Percentiles rank a stretch among this genome's conserved stretches.
phyloP scores from a whole-genome alignment of 768 basidiomycete genomes.

The Lentinus tigrinus region DNA sequence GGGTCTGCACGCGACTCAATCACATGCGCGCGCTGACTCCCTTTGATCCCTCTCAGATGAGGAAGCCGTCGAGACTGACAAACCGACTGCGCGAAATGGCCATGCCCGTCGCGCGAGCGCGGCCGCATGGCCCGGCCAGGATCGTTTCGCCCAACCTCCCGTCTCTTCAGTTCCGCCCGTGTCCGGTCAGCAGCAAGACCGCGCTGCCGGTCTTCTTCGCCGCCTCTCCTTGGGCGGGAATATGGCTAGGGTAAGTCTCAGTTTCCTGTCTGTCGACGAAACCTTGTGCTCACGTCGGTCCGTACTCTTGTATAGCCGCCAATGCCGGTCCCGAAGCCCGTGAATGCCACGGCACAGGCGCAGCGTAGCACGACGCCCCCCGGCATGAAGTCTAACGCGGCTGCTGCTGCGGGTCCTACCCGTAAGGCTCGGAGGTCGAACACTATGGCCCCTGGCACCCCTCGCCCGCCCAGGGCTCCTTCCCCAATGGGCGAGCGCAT shows the following conservation, averaged over 20 bases:
- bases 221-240: slow-evolving; percentile 69
- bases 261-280: background rate
- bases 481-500: slow-evolving; percentile 92
- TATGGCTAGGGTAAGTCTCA: slow-evolving; percentile 52
- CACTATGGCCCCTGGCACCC: slow-evolving; percentile 44
- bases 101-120: slow-evolving; percentile 58
- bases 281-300: slow-evolving; percentile 30
- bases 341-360: slow-evolving; percentile 1
- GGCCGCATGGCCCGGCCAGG: slow-evolving; percentile 42
- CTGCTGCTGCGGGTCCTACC: slow-evolving; percentile 12
- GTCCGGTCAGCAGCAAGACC: slow-evolving; percentile 50
- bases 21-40: background rate
- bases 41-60: slow-evolving; percentile 8
- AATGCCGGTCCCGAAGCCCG: slow-evolving; percentile 10
- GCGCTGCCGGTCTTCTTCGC: slow-evolving; percentile 70
- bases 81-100: background rate
- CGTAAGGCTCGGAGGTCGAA: slow-evolving; percentile 58
- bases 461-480: slow-evolving; percentile 55
- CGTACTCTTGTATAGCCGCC: slow-evolving; percentile 10
- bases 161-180: slow-evolving; percentile 38
- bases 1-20: slow-evolving; percentile 5
- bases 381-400: slow-evolving; percentile 11
- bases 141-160: slow-evolving; percentile 46
- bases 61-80: slow-evolving; percentile 19
- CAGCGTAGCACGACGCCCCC: slow-evolving; percentile 22